Conservation (phyloP, 345 rosid species). For the Salix caprea region DNA sequence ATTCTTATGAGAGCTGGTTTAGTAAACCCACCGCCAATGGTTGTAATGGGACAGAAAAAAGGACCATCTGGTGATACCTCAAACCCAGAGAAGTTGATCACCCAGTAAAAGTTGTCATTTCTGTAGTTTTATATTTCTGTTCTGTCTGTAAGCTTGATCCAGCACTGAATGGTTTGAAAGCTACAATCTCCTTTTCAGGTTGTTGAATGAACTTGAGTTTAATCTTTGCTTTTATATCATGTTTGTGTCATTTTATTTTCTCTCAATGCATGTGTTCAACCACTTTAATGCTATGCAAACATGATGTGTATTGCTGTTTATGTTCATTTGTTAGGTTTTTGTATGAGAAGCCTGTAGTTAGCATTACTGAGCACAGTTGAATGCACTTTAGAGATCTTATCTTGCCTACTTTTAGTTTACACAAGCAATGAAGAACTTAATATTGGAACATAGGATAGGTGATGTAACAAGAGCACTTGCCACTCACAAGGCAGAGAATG, state of each 20-base stretch:
- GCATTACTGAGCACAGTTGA: too few species aligned
- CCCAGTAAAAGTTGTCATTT: neutral
- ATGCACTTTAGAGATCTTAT: too few species aligned
- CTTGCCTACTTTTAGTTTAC: too few species aligned
- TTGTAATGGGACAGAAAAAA: neutral
- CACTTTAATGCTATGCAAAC: neutral
- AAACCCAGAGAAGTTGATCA: neutral
- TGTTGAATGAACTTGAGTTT: neutral
- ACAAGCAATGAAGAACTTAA: too few species aligned
- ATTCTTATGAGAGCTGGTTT: slow-evolving; percentile 17
- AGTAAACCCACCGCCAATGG: slow-evolving; percentile 10
- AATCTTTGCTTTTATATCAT: neutral
- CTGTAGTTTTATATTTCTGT: neutral
- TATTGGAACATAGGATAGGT: too few species aligned
- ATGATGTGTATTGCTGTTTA: too few species aligned
- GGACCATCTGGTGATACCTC: neutral
- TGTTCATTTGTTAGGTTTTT: too few species aligned
- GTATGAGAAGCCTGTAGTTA: too few species aligned
- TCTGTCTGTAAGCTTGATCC: neutral
- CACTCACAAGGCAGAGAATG: too few species aligned
- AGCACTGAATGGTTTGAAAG: neutral
- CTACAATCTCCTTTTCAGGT: neutral
- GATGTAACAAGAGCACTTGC: too few species aligned
- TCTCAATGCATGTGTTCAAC: neutral
- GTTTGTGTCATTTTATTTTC: neutral